Evolutionary conservation across 2,329 filamentous ascomycete species (phyloP).

Genomic region (Cordyceps pruinosa): DNA sequence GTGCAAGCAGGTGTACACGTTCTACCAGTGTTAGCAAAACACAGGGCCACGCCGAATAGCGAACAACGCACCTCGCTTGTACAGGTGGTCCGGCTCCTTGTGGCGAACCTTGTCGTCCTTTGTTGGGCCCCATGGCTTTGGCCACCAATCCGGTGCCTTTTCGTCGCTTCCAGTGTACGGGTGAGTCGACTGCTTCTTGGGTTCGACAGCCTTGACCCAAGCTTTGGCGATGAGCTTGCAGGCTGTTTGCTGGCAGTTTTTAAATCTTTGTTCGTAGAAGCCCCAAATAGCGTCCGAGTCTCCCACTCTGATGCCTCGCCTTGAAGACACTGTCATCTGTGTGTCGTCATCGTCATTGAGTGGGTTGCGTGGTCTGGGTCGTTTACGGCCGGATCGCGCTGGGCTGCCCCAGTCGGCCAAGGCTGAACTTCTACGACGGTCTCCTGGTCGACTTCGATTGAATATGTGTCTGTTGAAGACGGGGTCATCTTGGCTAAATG

Average conservation of each 20-base stretch:
- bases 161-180: conserved; percentile 62
- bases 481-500: conserved; percentile 22
- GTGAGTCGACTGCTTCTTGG: conserved; percentile 69
- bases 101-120: conserved; percentile 54
- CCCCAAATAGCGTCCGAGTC: conserved; percentile 48
- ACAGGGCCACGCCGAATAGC: neutral
- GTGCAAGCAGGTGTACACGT: conserved; percentile 50
- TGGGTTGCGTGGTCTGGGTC: conserved; percentile 29
- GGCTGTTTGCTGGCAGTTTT: conserved; percentile 61
- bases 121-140: conserved; percentile 44
- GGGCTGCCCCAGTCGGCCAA: conserved; percentile 28
- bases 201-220: conserved; percentile 69
- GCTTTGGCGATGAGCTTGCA: conserved; percentile 68
- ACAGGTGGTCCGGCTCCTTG: conserved; percentile 67
- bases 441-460: conserved; percentile 21
- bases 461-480: conserved; percentile 21
- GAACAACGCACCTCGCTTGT: conserved; percentile 53
- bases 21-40: conserved; percentile 33
- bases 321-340: conserved; percentile 32
- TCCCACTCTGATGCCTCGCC: conserved; percentile 43
- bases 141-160: conserved; percentile 62
- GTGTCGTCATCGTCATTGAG: conserved; percentile 35
- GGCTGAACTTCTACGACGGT: conserved; percentile 26
- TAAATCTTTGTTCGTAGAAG: conserved; percentile 57
- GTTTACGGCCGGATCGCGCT: conserved; percentile 23